Evolutionary conservation across 2,329 filamentous ascomycete genomes (phyloP).

Genomic region (Hymenoscyphus salicellus): DNA sequence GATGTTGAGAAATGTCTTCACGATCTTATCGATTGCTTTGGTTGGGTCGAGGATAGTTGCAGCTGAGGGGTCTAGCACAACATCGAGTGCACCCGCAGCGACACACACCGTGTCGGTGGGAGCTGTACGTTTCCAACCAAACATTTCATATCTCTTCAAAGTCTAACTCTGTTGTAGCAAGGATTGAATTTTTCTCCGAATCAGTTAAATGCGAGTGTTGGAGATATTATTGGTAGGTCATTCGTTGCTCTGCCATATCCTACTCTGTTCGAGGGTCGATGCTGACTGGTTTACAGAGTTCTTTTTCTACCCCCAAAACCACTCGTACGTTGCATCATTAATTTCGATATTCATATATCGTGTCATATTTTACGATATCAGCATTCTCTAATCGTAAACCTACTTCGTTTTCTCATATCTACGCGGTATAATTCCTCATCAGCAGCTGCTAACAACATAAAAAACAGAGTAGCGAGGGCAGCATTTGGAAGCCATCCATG

Average conservation of each 20-base stretch:
- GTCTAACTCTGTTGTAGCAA: conserved; percentile 21
- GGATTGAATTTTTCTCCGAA: conserved; percentile 38
- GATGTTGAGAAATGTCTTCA: conserved; percentile 21
- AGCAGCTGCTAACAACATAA: background rate
- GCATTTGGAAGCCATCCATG: conserved; percentile 56
- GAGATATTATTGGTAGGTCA: conserved; percentile 47
- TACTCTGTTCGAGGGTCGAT: background rate
- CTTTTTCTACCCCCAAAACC: conserved; percentile 60
- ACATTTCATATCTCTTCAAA: background rate
- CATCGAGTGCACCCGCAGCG: conserved; percentile 22
- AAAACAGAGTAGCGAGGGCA: conserved; percentile 50
- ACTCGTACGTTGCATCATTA: conserved; percentile 41
- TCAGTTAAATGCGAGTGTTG: conserved; percentile 40
- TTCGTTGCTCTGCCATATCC: background rate
- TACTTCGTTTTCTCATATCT: background rate
- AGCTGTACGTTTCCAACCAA: conserved; percentile 28
- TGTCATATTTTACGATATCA: background rate
- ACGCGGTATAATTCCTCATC: background rate
- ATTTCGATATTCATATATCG: background rate
- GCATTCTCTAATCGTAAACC: background rate
- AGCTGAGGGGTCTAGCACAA: conserved; percentile 17
- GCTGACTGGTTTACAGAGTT: conserved; percentile 40
- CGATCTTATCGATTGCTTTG: conserved; percentile 19
- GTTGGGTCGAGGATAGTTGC: conserved; percentile 12
- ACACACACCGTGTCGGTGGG: conserved; percentile 35